Base-by-base conservation (phyloP, 495 filamentous ascomycete species). In the Cercophora newfieldiana region DNA sequence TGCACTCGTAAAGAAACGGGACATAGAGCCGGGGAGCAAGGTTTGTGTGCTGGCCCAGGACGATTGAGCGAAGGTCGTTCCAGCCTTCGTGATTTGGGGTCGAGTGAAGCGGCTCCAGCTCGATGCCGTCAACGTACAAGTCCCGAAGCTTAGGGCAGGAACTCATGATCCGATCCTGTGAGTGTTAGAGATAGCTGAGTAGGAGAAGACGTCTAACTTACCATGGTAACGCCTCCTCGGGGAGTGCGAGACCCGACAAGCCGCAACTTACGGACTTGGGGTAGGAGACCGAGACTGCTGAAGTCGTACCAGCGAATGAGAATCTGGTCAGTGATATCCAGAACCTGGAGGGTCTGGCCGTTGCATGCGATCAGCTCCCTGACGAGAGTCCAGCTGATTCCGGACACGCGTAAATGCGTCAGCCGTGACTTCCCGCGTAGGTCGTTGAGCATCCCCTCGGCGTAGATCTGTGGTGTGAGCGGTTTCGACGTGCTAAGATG, bases 401-500 rank as follows among this genome's bases (percentile, higher is more conserved):
- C 37, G 37, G 37, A 8, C 10, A 57, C 26, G 28, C 26, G 55
- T 14, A 57, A 26, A 31, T 57, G 55, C 16, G 55, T 57, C 26
- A 57, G 55, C 1, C 14, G 5, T 12, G 55, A 29, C 7, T 28
- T 7, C 8, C 55, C 55, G 16, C 19, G 31, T 22, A 60, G 29
- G 10, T 37, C 57, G 3, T 22, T 19, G 8, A 61, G 37, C 6
- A 18, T n/a, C 18, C 10, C 19, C 59, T 19, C 19, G 19, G 31
- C 37, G 37, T 44, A 53, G n/a, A 2, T 53, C 50, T 12, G 1
- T n/a, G n/a, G 18, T 25, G 10, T 44, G 29, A 33, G 37, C 19
- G 48, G 44, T n/a, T 56, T 58, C 24, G 44, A 21, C 4, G 30
- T 37, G 33, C 33, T 28, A 4, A 75, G 65, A 25, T 30, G 33